These are phyloP conservation scores for Pythium aquatile DNA, from an alignment of 352 stramenopile species.

Conservation along the genomic window DNA sequence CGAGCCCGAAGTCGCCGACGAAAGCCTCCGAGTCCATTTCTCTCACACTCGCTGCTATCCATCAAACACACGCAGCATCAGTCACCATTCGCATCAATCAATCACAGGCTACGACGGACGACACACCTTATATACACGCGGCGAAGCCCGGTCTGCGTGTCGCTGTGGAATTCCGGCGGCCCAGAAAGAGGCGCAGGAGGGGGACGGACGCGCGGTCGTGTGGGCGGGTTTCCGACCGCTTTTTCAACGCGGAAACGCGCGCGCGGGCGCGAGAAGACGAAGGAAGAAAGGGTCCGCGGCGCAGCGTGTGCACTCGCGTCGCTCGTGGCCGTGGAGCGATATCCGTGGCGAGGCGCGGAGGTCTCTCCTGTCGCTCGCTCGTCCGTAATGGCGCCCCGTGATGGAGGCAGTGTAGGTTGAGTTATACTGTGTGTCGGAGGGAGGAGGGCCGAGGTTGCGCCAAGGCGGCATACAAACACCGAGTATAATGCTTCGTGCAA, in stretches of 20 bases:
- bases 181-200: background rate
- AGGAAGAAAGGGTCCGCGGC: background rate
- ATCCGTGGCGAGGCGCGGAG: conserved; percentile 4
- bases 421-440: conserved; percentile 8
- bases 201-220: too few species aligned
- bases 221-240: background rate
- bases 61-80: background rate
- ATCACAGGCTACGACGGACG: background rate
- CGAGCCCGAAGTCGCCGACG: conserved; percentile 70
- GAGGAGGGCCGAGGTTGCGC: conserved; percentile 27
- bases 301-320: background rate
- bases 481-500: conserved; percentile 27
- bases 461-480: conserved; percentile 26
- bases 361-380: conserved; percentile 4
- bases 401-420: conserved; percentile 14
- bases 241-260: background rate
- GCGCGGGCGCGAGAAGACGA: background rate
- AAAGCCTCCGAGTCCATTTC: conserved; percentile 78
- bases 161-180: background rate
- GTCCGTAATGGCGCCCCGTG: conserved; percentile 8
- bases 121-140: conserved; percentile 5
- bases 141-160: background rate
- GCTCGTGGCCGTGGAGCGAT: background rate
- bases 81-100: background rate
- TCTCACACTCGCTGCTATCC: conserved; percentile 1